These are phyloP conservation scores for Passiflora organensis DNA, from an alignment of 345 rosid species.

Conservation along the genomic window DNA sequence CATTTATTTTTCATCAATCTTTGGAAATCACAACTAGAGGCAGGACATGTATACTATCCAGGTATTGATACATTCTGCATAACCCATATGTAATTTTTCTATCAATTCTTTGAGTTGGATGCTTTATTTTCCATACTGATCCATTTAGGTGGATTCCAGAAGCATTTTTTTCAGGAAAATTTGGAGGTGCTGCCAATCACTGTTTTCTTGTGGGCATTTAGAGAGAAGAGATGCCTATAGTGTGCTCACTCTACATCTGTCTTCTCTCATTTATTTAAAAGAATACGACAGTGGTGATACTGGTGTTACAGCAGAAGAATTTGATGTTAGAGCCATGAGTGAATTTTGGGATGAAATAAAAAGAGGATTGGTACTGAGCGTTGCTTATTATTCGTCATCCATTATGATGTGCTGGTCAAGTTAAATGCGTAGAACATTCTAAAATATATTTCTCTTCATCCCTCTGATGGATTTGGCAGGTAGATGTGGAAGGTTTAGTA, in stretches of 20 bases:
- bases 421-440: slow-evolving; percentile 7
- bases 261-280: slow-evolving; percentile 38
- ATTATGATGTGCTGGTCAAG: slow-evolving; percentile 11
- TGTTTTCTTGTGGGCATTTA: slow-evolving; percentile 64
- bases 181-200: slow-evolving; percentile 74
- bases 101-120: neutral
- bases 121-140: slow-evolving; percentile 8
- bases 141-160: slow-evolving; percentile 40
- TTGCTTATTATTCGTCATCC: slow-evolving; percentile 13
- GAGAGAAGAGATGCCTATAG: slow-evolving; percentile 91
- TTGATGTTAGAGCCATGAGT: slow-evolving; percentile 57
- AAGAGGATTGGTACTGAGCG: slow-evolving; percentile 71
- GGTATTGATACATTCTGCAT: slow-evolving; percentile 35
- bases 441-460: slow-evolving; percentile 2
- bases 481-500: slow-evolving; percentile 67
- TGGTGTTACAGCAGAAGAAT: slow-evolving; percentile 32
- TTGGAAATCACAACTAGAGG: slow-evolving; percentile 40
- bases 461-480: slow-evolving; percentile 35
- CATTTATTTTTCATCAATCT: slow-evolving; percentile 36
- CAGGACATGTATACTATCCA: slow-evolving; percentile 33
- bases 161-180: slow-evolving; percentile 49
- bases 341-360: slow-evolving; percentile 86
- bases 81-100: neutral
- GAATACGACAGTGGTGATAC: slow-evolving; percentile 28
- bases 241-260: slow-evolving; percentile 60